Evolutionary conservation across 306 rosid genomes (phyloP).

Genomic region (Prunus padus): DNA sequence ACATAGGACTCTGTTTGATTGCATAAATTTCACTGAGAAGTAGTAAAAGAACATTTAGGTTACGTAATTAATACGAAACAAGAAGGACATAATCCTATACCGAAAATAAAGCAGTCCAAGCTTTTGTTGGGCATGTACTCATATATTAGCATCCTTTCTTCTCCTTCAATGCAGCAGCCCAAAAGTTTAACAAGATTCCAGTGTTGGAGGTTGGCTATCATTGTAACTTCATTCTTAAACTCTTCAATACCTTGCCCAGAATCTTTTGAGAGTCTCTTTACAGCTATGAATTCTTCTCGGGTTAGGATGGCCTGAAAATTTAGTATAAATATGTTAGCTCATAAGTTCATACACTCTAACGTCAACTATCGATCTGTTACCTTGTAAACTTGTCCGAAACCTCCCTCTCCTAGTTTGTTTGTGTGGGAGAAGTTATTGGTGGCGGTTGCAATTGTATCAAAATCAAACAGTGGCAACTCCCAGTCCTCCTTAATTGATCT

Average conservation of each 20-base stretch:
- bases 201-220: conserved; percentile 31
- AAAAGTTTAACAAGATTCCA: conserved; percentile 26
- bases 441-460: conserved; percentile 39
- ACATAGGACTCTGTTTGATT: not conserved
- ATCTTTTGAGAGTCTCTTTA: conserved; percentile 28
- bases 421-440: conserved; percentile 36
- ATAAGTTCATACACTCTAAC: not conserved
- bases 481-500: conserved; percentile 22
- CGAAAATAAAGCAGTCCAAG: conserved; percentile 15
- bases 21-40: not conserved
- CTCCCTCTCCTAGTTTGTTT: conserved; percentile 55
- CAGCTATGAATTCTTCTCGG: conserved; percentile 24
- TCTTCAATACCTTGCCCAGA: conserved; percentile 34
- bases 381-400: conserved; percentile 61
- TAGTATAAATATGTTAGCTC: not conserved
- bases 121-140: no score
- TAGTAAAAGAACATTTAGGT: no score
- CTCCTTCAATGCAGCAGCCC: conserved; percentile 24
- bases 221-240: conserved; percentile 31
- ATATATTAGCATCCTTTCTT: conserved; percentile 8
- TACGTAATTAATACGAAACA: not conserved
- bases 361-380: conserved; percentile 4
- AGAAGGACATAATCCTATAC: not conserved
- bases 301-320: conserved; percentile 11
- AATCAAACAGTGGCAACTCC: conserved; percentile 49